Evolutionary conservation across 345 rosid species (phyloP), one percentile per base, ranked within the genome.

Genomic region (Citropsis articulata): DNA sequence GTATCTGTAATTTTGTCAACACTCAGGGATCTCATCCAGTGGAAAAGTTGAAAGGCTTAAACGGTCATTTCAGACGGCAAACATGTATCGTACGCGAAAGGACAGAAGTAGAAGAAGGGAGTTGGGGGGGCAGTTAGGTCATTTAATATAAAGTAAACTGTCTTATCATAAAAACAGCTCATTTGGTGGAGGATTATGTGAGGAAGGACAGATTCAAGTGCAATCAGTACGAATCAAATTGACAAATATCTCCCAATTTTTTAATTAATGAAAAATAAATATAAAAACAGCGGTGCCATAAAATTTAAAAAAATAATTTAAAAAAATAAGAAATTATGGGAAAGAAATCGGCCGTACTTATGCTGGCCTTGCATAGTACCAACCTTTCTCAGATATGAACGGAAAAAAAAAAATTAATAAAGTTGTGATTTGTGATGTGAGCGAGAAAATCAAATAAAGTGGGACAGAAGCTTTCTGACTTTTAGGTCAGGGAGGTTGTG

Each of bases 121-220:
- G 65, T 67, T 24, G 78, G 45, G 50, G 83, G 87, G 87, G 76
- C 33, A 83, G 38, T 31, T 2, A 22, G 4, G 83, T 78, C 63
- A 79, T 61, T 56, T 7, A 5, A 2, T 0, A 7, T 6, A 33
- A 78, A 40, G 68, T 74, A 35, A 57, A 45, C 62, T 72, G 73
- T 77, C 78, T 19, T 69, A 57, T 16, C 63, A 21, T 2, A 18
- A 53, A 71, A 14, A 9, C 42, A 77, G 14, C 64, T 62, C 72
- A 84, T 81, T 25, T 48, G 84, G 90, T 74, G 90, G 78, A 83
- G 82, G 69, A 72, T 24, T 81, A 87, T 81, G 50, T 65, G 87
- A 81, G 89, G 89, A 81, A 87, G 90, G 88, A 87, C 85, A 81
- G 84, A 83, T 79, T 72, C 76, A 71, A 83, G 81, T 83, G 83